These are phyloP conservation scores for Thelephora aurantiotincta DNA, from an alignment of 768 basidiomycete species.

Conservation along the genomic window DNA sequence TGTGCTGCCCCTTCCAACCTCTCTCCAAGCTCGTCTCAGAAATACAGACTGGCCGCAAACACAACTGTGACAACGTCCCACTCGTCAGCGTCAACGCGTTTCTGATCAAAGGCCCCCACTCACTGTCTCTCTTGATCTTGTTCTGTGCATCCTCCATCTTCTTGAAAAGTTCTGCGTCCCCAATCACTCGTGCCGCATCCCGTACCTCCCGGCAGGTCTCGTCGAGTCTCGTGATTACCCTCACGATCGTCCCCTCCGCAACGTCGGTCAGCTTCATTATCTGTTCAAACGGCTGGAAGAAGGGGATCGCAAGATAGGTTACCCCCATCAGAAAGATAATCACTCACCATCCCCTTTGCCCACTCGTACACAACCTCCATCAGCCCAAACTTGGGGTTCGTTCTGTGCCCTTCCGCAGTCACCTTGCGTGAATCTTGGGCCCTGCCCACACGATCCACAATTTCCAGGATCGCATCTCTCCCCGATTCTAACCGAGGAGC, in stretches of 20 bases:
- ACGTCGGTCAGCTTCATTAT: conserved; percentile 89
- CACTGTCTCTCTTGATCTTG: conserved; percentile 92
- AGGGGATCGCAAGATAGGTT: background rate
- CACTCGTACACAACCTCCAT: conserved; percentile 98
- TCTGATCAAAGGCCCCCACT: conserved; percentile 22
- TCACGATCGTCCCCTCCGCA: conserved; percentile 92
- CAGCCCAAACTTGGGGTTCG: conserved; percentile 77
- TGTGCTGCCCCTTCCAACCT: no score
- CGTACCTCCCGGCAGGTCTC: conserved; percentile 95
- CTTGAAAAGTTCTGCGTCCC: conserved; percentile 88
- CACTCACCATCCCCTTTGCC: conserved; percentile 92
- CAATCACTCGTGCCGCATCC: conserved; percentile 94
- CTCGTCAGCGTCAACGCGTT: background rate
- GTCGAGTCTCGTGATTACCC: conserved; percentile 89
- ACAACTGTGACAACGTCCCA: conserved; percentile 36
- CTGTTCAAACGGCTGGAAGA: conserved; percentile 78
- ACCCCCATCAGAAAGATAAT: background rate
- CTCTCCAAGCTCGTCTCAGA: conserved; percentile 32
- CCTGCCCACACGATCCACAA: conserved; percentile 64
- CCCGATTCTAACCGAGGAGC: conserved; percentile 73
- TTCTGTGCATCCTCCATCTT: conserved; percentile 96
- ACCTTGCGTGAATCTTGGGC: conserved; percentile 78
- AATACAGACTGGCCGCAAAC: conserved; percentile 80
- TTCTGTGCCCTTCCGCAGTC: conserved; percentile 61
- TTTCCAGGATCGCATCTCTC: conserved; percentile 58